These are phyloP conservation scores for Barnettozyma californica DNA, from an alignment of 805 yeast species.

Conservation along the genomic window DNA sequence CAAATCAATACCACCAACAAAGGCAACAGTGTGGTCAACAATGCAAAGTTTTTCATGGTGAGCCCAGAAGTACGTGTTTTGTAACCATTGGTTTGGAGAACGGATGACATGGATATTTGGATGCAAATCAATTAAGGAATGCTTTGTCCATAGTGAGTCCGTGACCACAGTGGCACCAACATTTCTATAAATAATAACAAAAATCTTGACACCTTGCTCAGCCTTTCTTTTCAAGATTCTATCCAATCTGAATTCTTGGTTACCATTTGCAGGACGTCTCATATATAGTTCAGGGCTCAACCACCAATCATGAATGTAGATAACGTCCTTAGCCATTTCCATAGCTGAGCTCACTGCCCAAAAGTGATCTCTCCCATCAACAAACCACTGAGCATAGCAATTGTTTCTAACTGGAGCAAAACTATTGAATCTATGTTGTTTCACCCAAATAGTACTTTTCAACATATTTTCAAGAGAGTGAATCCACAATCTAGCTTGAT, in stretches of 20 bases:
- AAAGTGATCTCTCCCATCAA: conserved; percentile 92
- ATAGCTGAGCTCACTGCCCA: conserved; percentile 95
- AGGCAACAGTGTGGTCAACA: conserved; percentile 82
- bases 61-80: conserved; percentile 96
- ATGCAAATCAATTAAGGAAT: conserved; percentile 80
- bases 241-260: conserved; percentile 90
- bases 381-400: conserved; percentile 93
- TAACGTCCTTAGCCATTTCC: conserved; percentile 88
- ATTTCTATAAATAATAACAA: conserved; percentile 86
- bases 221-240: conserved; percentile 85
- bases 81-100: conserved; percentile 92
- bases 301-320: conserved; percentile 99
- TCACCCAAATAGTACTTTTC: conserved; percentile 64
- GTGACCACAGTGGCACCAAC: conserved; percentile 91
- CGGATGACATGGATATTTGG: conserved; percentile 85
- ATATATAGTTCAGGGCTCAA: conserved; percentile 88
- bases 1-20: conserved; percentile 91
- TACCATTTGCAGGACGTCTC: conserved; percentile 92
- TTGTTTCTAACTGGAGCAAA: conserved; percentile 89
- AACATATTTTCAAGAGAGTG: conserved; percentile 67
- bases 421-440: conserved; percentile 70
- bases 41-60: conserved; percentile 93
- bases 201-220: conserved; percentile 89
- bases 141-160: conserved; percentile 92
- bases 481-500: conserved; percentile 68